Percentiles rank a stretch among this genome's conserved stretches.
Evolutionary conservation across 2,329 filamentous ascomycete genomes (phyloP).

Genomic region (Ilyonectria mors-panacis): DNA sequence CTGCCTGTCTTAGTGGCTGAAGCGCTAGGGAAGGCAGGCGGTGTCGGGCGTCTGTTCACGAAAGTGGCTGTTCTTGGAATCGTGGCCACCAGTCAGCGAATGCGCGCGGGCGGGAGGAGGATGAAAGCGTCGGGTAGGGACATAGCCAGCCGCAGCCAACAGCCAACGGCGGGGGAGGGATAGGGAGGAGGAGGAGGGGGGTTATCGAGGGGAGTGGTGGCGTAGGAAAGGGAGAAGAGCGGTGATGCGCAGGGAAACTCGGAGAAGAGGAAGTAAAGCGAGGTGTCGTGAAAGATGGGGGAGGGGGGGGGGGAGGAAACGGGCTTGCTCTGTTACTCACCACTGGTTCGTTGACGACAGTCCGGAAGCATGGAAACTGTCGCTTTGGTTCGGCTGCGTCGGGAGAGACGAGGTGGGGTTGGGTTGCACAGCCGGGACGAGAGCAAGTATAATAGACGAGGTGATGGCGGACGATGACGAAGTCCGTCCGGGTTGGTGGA

Average conservation of each 20-base stretch:
- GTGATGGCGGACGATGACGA: constrained; percentile 29
- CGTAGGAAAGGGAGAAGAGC: constrained; percentile 9
- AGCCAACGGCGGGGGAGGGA: constrained; percentile 19
- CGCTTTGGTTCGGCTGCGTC: constrained; percentile 38
- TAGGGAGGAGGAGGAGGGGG: constrained; percentile 6
- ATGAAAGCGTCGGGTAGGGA: constrained; percentile 39
- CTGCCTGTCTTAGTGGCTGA: constrained; percentile 15
- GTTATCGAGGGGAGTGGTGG: constrained; percentile 22
- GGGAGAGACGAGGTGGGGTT: constrained; percentile 26
- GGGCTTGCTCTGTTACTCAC: constrained; percentile 38
- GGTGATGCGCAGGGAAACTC: constrained; percentile 13
- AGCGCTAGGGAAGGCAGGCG: constrained; percentile 38
- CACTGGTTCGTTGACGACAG: constrained; percentile 38
- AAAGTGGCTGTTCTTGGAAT: constrained; percentile 49
- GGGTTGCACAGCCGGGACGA: constrained; percentile 36
- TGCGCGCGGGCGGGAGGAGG: constrained; percentile 33
- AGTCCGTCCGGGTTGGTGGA: constrained; percentile 9
- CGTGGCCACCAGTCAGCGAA: constrained; percentile 48
- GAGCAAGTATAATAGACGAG: constrained; percentile 25
- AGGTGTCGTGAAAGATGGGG: background rate
- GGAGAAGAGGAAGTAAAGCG: constrained; percentile 8
- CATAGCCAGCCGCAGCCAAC: constrained; percentile 36
- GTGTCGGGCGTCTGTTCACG: constrained; percentile 42
- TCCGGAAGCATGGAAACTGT: constrained; percentile 46
- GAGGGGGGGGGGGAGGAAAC: background rate